Evolutionary conservation across 176 grass and related monocot genomes (phyloP).

Genomic region (Bromus sterilis): DNA sequence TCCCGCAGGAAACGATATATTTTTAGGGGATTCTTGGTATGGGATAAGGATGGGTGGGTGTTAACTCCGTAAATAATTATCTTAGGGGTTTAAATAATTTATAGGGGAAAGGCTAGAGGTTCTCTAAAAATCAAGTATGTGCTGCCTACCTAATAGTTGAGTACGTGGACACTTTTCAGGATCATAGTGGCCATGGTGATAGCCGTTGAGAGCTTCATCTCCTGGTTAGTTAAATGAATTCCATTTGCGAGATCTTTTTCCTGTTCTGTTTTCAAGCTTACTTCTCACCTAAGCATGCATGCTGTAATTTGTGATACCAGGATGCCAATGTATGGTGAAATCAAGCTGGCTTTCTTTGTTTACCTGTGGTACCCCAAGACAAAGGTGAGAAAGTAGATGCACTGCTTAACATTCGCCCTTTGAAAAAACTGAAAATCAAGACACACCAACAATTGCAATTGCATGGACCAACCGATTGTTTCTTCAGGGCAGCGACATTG

Average conservation of each 20-base stretch:
- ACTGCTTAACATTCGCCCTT: background rate
- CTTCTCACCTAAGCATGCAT: background rate
- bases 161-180: slow-evolving; percentile 23
- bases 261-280: background rate
- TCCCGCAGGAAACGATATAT: no score
- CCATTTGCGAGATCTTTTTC: background rate
- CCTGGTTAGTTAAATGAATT: slow-evolving; percentile 39
- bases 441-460: background rate
- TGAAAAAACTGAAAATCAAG: background rate
- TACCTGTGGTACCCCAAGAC: slow-evolving; percentile 76
- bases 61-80: no score
- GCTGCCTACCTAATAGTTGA: background rate
- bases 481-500: slow-evolving; percentile 56
- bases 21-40: no score
- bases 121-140: no score
- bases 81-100: no score
- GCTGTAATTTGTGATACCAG: slow-evolving; percentile 8
- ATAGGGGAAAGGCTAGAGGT: no score
- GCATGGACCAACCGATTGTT: background rate
- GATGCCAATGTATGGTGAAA: slow-evolving; percentile 81
- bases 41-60: no score
- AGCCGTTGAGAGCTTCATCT: slow-evolving; percentile 43
- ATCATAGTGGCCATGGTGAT: slow-evolving; percentile 57
- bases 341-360: slow-evolving; percentile 70
- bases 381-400: slow-evolving; percentile 27